Evolutionary conservation across 2,329 filamentous ascomycete species (phyloP).

Genomic region (Balansia obtecta): DNA sequence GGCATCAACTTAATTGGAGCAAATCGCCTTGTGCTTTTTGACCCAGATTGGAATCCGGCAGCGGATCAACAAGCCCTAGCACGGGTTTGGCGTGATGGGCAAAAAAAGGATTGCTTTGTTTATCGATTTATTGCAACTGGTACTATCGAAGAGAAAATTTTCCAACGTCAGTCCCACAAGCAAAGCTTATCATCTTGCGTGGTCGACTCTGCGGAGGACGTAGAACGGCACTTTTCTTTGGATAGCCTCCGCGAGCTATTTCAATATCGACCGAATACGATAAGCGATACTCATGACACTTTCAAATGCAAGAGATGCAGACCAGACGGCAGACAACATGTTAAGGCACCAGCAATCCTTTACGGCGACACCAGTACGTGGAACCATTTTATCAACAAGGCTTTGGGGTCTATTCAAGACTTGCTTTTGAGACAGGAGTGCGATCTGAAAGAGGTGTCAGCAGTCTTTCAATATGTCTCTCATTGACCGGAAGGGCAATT

Average conservation of each 20-base stretch:
- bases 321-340: constrained; percentile 70
- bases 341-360: constrained; percentile 88
- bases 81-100: constrained; percentile 95
- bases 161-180: constrained; percentile 96
- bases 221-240: constrained; percentile 89
- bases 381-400: constrained; percentile 90
- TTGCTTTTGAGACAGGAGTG: constrained; percentile 78
- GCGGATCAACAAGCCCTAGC: constrained; percentile 95
- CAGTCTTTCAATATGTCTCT: constrained; percentile 97
- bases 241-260: constrained; percentile 89
- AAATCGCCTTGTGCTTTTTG: constrained; percentile 89
- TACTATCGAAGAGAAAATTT: constrained; percentile 98
- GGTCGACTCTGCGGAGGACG: constrained; percentile 91
- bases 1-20: constrained; percentile 92
- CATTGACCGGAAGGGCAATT: constrained; percentile 32
- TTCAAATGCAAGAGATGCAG: constrained; percentile 97
- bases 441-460: constrained; percentile 67
- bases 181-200: constrained; percentile 93
- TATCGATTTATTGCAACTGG: constrained; percentile 99
- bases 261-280: constrained; percentile 75
- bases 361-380: constrained; percentile 98
- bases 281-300: constrained; percentile 91
- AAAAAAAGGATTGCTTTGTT: constrained; percentile 98
- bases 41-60: constrained; percentile 96
- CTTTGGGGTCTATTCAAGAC: constrained; percentile 76